Evolutionary conservation across 2,329 filamentous ascomycete genomes (phyloP).

Genomic region (Colletotrichum noveboracense): DNA sequence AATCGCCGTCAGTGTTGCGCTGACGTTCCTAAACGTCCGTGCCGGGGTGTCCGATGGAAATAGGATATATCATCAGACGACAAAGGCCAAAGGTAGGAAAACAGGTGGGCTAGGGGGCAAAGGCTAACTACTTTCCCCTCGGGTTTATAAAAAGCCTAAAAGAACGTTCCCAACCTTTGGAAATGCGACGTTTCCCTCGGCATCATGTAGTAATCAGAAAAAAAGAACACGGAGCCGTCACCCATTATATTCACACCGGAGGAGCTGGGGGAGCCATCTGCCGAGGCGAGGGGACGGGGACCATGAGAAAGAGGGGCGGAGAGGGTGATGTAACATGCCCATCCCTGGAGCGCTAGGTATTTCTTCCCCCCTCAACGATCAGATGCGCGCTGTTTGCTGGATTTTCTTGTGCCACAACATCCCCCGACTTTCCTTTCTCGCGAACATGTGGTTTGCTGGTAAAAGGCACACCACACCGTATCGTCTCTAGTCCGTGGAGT

Average conservation of each 20-base stretch:
- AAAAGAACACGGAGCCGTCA: neutral
- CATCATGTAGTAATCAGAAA: neutral
- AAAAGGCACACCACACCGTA: neutral
- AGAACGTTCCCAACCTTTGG: neutral
- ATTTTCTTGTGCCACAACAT: neutral
- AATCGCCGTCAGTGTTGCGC: neutral
- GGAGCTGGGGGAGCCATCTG: neutral
- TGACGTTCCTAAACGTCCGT: constrained; percentile 1
- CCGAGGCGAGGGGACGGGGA: neutral
- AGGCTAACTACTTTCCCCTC: neutral
- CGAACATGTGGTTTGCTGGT: neutral
- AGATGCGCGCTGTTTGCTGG: neutral
- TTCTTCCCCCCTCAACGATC: too few species aligned
- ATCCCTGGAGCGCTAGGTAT: too few species aligned
- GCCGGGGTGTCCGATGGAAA: neutral
- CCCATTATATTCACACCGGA: neutral
- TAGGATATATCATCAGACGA: neutral
- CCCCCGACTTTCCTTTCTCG: neutral
- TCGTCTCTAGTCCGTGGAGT: neutral
- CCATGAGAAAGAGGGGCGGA: neutral
- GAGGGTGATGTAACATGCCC: neutral
- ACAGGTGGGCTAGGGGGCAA: neutral
- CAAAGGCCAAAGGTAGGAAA: neutral
- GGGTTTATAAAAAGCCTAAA: neutral
- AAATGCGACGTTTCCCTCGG: neutral